Evolutionary conservation across 202 grass and related monocot species (phyloP).

Genomic region (Schoenoplectus tabernaemontani): DNA sequence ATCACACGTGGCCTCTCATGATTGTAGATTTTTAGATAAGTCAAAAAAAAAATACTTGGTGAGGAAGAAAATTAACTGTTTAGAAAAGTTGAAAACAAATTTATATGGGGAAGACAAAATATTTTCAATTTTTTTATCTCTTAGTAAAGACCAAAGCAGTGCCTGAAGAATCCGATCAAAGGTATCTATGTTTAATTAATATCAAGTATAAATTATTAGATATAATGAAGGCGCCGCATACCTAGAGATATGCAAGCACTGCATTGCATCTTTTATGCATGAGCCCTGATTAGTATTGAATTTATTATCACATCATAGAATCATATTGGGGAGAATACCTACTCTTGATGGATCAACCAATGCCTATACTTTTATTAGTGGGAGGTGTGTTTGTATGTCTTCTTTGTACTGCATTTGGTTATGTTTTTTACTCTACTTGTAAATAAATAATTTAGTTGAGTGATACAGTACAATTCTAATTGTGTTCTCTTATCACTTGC

Average conservation of each 20-base stretch:
- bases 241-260: slow-evolving; percentile 14
- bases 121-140: too few species aligned
- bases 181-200: slow-evolving; percentile 30
- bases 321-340: slow-evolving; percentile 86
- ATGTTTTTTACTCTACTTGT: not conserved
- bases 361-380: slow-evolving; percentile 82
- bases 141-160: slow-evolving; percentile 28
- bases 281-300: slow-evolving; percentile 42
- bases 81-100: too few species aligned
- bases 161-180: slow-evolving; percentile 49
- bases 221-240: not conserved
- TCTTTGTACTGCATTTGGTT: slow-evolving; percentile 32
- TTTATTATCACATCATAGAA: slow-evolving; percentile 62
- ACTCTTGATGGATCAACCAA: slow-evolving; percentile 93
- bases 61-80: too few species aligned
- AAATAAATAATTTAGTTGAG: not conserved
- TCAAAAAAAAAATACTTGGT: too few species aligned
- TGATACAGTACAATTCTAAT: not conserved
- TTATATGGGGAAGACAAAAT: too few species aligned
- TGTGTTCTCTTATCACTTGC: not conserved
- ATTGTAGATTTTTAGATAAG: too few species aligned
- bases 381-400: slow-evolving; percentile 67
- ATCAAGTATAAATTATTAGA: not conserved
- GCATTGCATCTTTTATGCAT: slow-evolving; percentile 34
- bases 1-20: too few species aligned